Evolutionary conservation across 75 land plant genomes (phyloP), one percentile per base, ranked within the genome.

Genomic region (Ceratopteris richardii): DNA sequence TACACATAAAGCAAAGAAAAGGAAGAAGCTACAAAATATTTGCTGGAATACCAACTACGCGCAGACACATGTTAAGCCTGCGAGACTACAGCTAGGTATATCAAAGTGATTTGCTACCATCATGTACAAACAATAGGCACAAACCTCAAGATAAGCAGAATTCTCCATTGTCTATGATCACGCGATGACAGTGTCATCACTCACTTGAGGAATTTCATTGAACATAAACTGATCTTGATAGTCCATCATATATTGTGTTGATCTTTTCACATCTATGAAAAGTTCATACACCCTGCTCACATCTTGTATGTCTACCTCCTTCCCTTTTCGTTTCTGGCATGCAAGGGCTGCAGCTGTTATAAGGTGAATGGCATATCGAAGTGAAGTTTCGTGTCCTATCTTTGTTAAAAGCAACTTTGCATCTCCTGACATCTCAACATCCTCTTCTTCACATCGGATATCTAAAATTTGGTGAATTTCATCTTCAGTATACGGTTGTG

Each of bases 401-500:
- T 70, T 70, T 44, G 73, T 70, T 27, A 70, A 51, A 12, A 70
- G 57, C 30, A n/a, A n/a, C n/a, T n/a, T n/a, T n/a, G n/a, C n/a
- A n/a, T n/a, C n/a, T n/a, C n/a, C n/a, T n/a, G n/a, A 63, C 73
- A 70, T 70, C 42, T 70, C 73, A 16, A 70, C 73, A 37, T 70
- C 73, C 48, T 70, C 73, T 56, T 70, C 73, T 60, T 70, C 61
- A 18, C 61, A 64, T 37, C 73, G 36, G 26, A 70, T 70, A 50
- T 70, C 70, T 48, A 70, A 60, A 57, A 70, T 70, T 37, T 64
- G 29, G 22, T 61, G 26, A 11, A 70, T 56, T 51, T 70, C 73
- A 19, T 70, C 69, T 44, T 70, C 73, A 36, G 68, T 65, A n/a
- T 70, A 70, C 18, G 96, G 96, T 50, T 81, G 72, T 1, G 98